Evolutionary conservation across 306 rosid genomes (phyloP), one percentile per base, ranked within the genome.

Genomic region (Cucurbita pepo): DNA sequence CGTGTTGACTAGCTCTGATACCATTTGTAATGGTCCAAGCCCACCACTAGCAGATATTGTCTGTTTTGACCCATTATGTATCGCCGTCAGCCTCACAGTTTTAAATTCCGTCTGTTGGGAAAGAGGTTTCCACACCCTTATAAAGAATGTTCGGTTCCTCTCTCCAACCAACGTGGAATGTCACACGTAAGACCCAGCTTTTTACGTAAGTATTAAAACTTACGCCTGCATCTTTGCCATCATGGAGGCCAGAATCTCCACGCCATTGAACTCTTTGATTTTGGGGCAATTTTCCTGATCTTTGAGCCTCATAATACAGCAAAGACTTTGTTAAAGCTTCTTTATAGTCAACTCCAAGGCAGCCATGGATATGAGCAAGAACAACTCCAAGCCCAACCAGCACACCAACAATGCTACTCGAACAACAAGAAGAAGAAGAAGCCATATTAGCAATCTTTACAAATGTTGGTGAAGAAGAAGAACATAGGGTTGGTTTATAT

Each of bases 251-350:
- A 0, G 96, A 90, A 65, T 90, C 73, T 10, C 79, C 91, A 30
- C 91, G 80, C 96, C 90, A 88, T 15, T 60, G 65, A 8, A 85
- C 66, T 56, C 91, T 85, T 22, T 86, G 92, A 11, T 69, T 47
- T 19, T 59, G 2, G 3, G 94, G 89, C 43, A 88, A 63, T 54
- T 56, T 79, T 36, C 96, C 94, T 45, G 94, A 85, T 13, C 76
- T 72, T 14, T 72, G 76, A 56, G 65, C 76, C 12, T 72, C 76
- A 21, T 10, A 72, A 72, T 72, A 72, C 65, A 72, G 6, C 52
- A 72, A 72, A 4, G 76, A 56, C n/a, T 72, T 72, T 11, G 65
- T 72, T 56, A 72, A 50, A 16, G 76, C 76, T 38, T 19, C 7
- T 11, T 40, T 54, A 72, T 72, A 72, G 41, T 72, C 54, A 12